Conservation (phyloP, 768 basidiomycete species). For the Strobilomyces dryophilus region DNA sequence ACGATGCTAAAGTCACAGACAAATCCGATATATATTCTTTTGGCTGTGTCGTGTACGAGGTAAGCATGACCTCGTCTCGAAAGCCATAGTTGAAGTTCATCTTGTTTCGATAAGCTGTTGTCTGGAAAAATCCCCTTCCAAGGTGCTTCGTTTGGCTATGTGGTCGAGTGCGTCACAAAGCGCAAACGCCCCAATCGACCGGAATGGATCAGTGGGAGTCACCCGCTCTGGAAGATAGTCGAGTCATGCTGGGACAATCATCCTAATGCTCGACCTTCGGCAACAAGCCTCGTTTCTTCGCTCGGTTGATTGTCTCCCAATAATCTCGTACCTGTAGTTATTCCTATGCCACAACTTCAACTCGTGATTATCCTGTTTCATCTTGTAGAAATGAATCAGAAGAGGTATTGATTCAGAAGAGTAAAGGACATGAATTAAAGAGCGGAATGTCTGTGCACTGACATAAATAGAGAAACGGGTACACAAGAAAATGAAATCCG, state of each 20-base stretch:
- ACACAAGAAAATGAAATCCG: slow-evolving; percentile 11
- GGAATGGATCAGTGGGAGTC: neutral
- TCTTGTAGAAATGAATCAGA: neutral
- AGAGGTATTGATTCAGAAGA: slow-evolving; percentile 6
- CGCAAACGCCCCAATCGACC: slow-evolving; percentile 9
- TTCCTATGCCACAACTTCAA: too few relatives aligned
- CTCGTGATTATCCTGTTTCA: neutral
- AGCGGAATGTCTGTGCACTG: slow-evolving; percentile 10
- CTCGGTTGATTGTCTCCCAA: neutral
- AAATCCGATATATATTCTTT: slow-evolving; percentile 26
- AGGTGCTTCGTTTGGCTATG: neutral
- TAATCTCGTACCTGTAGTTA: neutral
- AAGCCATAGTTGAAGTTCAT: neutral
- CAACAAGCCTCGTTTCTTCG: neutral
- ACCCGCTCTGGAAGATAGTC: slow-evolving; percentile 14
- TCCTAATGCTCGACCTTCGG: slow-evolving; percentile 14
- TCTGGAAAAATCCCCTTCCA: slow-evolving; percentile 16
- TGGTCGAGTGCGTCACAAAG: neutral
- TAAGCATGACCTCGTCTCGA: neutral
- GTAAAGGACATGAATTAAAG: slow-evolving; percentile 15
- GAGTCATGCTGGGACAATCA: slow-evolving; percentile 6
- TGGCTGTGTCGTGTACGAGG: slow-evolving; percentile 31
- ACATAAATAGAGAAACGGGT: slow-evolving; percentile 14
- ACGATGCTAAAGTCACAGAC: slow-evolving; percentile 4
- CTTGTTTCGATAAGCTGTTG: slow-evolving; percentile 12